phyloP scores from a whole-genome alignment of 1,284 basidiomycete species.

The Papiliotrema fonsecae region DNA sequence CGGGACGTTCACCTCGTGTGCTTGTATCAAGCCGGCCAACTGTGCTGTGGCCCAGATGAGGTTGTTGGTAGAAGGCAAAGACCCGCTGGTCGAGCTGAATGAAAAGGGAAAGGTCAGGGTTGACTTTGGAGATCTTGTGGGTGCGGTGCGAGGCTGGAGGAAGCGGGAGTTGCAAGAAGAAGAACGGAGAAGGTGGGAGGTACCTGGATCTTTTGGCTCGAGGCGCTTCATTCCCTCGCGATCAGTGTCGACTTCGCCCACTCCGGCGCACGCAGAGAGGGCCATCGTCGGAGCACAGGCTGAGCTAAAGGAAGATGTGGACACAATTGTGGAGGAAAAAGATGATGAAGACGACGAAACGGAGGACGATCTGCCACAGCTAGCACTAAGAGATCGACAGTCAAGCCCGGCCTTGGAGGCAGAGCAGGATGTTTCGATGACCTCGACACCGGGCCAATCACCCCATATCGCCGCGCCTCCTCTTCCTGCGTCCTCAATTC shows the following conservation, averaged over 20 bases:
- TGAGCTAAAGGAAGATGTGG: slow-evolving; percentile 1
- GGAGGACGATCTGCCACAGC: background rate
- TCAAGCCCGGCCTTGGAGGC: background rate
- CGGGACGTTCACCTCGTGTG: slow-evolving; percentile 71
- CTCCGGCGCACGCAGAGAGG: no score
- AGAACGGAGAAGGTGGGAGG: slow-evolving; percentile 25
- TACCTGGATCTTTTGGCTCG: background rate
- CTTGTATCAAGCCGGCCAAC: slow-evolving; percentile 61
- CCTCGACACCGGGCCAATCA: background rate
- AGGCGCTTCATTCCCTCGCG: background rate
- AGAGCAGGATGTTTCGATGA: slow-evolving; percentile 7
- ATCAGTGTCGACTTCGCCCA: no score
- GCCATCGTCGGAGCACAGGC: background rate
- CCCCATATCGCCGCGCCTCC: background rate
- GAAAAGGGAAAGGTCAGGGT: slow-evolving; percentile 9
- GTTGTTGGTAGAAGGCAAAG: slow-evolving; percentile 52
- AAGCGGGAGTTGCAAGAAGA: slow-evolving; percentile 36
- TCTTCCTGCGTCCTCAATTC: background rate
- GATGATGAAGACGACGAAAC: slow-evolving; percentile 3
- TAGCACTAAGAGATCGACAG: no score
- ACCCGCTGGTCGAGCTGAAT: slow-evolving; percentile 11
- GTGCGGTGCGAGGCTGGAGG: slow-evolving; percentile 61
- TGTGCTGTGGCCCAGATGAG: slow-evolving; percentile 66
- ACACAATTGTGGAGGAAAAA: slow-evolving; percentile 1
- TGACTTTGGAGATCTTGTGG: slow-evolving; percentile 65